Evolutionary conservation across 164 flowering plant species (phyloP).

Genomic region (Akebia trifoliata): DNA sequence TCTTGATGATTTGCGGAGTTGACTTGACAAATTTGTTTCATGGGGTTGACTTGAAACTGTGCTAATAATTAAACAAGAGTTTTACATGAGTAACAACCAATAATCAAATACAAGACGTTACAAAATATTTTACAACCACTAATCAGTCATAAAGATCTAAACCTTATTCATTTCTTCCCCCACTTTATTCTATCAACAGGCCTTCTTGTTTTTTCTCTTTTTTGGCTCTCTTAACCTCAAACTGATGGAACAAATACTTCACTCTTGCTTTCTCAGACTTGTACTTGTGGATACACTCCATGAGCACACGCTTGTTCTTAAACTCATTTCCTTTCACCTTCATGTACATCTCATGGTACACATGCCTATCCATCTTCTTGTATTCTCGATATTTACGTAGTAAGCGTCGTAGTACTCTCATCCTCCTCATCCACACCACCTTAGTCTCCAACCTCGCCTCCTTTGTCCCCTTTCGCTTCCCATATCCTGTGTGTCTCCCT

Average conservation of each 20-base stretch:
- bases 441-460: constrained; percentile 36
- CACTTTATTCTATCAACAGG: too few relatives aligned
- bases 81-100: too few relatives aligned
- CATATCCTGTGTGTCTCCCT: constrained; percentile 32
- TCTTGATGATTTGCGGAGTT: too few relatives aligned
- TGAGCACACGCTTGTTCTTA: constrained; percentile 32
- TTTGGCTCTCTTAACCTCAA: constrained; percentile 24
- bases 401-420: constrained; percentile 30
- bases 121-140: too few relatives aligned
- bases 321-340: constrained; percentile 37
- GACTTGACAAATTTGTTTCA: too few relatives aligned
- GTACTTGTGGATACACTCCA: constrained; percentile 36
- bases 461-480: constrained; percentile 34
- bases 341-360: too few relatives aligned
- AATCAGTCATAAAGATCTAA: too few relatives aligned
- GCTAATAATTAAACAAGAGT: too few relatives aligned
- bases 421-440: constrained; percentile 33
- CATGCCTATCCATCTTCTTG: constrained; percentile 29
- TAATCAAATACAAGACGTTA: too few relatives aligned
- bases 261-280: constrained; percentile 30
- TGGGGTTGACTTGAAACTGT: too few relatives aligned
- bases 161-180: too few relatives aligned
- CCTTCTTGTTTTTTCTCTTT: constrained; percentile 9
- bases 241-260: constrained; percentile 22
- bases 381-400: constrained; percentile 27